Conservation (phyloP, 2,329 filamentous ascomycete species). For the Basipetospora chlamydospora region DNA sequence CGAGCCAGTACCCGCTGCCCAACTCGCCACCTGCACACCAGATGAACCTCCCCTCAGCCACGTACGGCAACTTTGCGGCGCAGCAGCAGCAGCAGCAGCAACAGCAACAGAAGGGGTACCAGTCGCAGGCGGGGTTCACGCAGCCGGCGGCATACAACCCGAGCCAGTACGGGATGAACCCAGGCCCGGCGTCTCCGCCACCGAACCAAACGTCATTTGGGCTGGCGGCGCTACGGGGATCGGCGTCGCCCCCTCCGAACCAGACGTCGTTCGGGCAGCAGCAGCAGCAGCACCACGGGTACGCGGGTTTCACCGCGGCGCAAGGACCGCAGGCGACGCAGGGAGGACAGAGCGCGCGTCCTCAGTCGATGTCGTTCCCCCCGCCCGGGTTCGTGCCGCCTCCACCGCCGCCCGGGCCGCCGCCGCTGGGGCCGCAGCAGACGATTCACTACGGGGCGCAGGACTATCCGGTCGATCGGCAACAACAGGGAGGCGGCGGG, state of each 20-base stretch:
- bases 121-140: slow-evolving; percentile 27
- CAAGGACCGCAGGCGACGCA: slow-evolving; percentile 29
- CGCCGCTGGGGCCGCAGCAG: slow-evolving; percentile 47
- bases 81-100: slow-evolving; percentile 20
- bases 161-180: slow-evolving; percentile 41
- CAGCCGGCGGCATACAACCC: slow-evolving; percentile 40
- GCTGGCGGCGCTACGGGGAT: slow-evolving; percentile 22
- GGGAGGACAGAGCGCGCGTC: slow-evolving; percentile 17
- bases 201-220: slow-evolving; percentile 42
- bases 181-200: slow-evolving; percentile 46
- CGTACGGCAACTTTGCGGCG: slow-evolving; percentile 12
- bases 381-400: slow-evolving; percentile 47
- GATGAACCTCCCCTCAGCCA: slow-evolving; percentile 19
- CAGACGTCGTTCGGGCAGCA: slow-evolving; percentile 37
- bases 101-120: slow-evolving; percentile 24
- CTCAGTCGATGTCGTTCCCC: slow-evolving; percentile 20
- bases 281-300: slow-evolving; percentile 15
- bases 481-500: slow-evolving; percentile 8
- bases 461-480: slow-evolving; percentile 16
- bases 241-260: slow-evolving; percentile 38
- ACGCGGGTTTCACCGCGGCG: slow-evolving; percentile 14
- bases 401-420: slow-evolving; percentile 47
- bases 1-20: slow-evolving; percentile 45
- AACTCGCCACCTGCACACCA: slow-evolving; percentile 38
- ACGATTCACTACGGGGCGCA: slow-evolving; percentile 38